Evolutionary conservation across 139 green algal genomes (phyloP), one percentile per base, ranked within the genome.

Genomic region (Micractinium sp.): DNA sequence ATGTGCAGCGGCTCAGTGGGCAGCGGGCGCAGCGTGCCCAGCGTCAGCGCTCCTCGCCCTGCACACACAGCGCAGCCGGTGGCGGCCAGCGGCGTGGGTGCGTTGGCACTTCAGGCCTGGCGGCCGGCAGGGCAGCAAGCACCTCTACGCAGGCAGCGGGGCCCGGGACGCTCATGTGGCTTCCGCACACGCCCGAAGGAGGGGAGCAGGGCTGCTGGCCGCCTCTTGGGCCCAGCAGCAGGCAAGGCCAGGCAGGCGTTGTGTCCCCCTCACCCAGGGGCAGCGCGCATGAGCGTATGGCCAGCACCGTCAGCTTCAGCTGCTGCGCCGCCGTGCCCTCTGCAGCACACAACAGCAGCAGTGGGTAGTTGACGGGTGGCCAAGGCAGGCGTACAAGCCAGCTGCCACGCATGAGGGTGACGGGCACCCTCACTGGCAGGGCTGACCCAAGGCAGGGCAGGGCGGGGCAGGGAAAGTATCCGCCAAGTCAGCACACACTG

Each of bases 1-100:
- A 97, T 90, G 29, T 85, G 56, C 23, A 99, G 89, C 15, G 95
- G 88, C 92, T 99, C 96, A 16, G 97, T 98, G 22, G 95, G 95
- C 71, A 96, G 90, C 22, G 93, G 90, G 18, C 79, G 86, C 73
- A 93, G 79, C 66, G 92, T 94, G 63, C 87, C 90, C 33, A 93
- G 86, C 33, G 78, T 86, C 14, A 92, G 66, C 35, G 89, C 91
- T 36, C 91, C 91, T 3, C 89, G 85, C n/a, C 90, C 90, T 81
- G 82, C 76, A 61, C 78, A 36, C 82, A 33, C 75, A 73, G 47
- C 47, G 47, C 47, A 56, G 47, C 7, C 47, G 47, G 47, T 56
- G 47, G 47, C 47, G 9, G 47, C 47, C 47, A 9, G 47, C 47
- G 9, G 47, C 47, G 47, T 56, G 47, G 9, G 47, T 56, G 5